Evolutionary conservation across 2,329 filamentous ascomycete genomes (phyloP), one percentile per base, ranked within the genome.

Genomic region (Trichoderma aggressivum): DNA sequence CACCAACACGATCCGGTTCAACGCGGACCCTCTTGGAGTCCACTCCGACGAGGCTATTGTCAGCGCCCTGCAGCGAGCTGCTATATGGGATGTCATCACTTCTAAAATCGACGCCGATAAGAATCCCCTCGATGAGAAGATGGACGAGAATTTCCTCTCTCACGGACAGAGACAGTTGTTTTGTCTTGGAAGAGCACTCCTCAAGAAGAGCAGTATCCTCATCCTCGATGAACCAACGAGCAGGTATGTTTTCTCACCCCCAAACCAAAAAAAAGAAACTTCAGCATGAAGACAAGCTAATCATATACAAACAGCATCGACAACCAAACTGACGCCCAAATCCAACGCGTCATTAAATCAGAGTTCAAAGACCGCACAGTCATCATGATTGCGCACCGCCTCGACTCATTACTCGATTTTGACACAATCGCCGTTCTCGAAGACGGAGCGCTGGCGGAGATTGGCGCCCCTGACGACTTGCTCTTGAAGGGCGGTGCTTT

Each of bases 1-100:
- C 28, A 81, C 81, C 2, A 85, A 85, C 18, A 85, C 79, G 0
- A 78, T 89, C 0, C 81, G 85, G 0, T 78, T 80, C n/a, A 89
- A 89, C 60, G 78, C 85, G 0, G 86, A 88, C 71, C 86, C 86
- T 0, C 75, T 78, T 1, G 74, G 74, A 0, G 74, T 75, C 7
- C 78, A 78, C 56, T 78, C 80, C 1, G 82, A 88, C 62, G 79
- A 81, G 2, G 78, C 78, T 0, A 84, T 88, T 64, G 79, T 81
- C 50, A 73, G 77, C 2, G 85, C 84, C 0, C 77, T 90, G 2
- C 76, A 82, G 12, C 82, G 83, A 18, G 85, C 87, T 0, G 81
- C 83, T 5, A 77, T 90, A 0, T 84, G 81, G 80, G 75, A 81
- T 2, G 75, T 81, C 1, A 79, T 88, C 7, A 75, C 80, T n/a